Evolutionary conservation across 2,329 filamentous ascomycete genomes (phyloP), one percentile per base, ranked within the genome.

Genomic region (Penicillium sp.): DNA sequence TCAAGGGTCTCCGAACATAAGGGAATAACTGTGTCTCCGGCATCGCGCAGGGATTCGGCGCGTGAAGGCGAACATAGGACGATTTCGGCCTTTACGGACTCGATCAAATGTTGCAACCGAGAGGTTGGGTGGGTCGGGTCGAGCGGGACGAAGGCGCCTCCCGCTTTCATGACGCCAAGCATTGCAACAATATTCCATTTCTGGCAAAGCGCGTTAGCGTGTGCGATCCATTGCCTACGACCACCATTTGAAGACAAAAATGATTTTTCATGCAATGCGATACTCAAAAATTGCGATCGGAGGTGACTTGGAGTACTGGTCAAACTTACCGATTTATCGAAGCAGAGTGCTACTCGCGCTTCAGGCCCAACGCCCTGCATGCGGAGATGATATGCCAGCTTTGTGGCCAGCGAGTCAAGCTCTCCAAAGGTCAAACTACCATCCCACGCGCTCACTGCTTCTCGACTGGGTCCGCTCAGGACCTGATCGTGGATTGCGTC

Each of bases 161-260:
- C 70, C n/a, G 68, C 66, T 49, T 71, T 72, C 61, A 72, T 57
- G 13, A 71, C 67, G 44, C 63, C 68, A 32, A 73, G 56, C 57
- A 71, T 64, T 26, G 68, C 68, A 39, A 73, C 66, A 12, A 66
- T 56, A 46, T 70, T 66, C 70, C 70, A 73, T 66, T 69, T 70
- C 67, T 67, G 57, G 47, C 32, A 18, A 32, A 40, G 5, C 18
- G 5, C 18, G 27, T 45, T 18, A 45, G 41, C 41, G 25, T 37
- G 12, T 5, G 37, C n/a, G 57, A 43, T 60, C 52, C 43, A 48
- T n/a, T 13, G 11, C 9, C 9, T 18, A 9, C n/a, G 28, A 36
- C 18, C 26, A 18, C 24, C 27, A 24, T 25, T 35, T 32, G 13
- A 32, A 13, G 9, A 8, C 24, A 32, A 8, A 28, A 13, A 32